These are phyloP conservation scores for Friedmanniomyces endolithicus DNA, from an alignment of 495 filamentous ascomycete genomes.

Conservation along the genomic window DNA sequence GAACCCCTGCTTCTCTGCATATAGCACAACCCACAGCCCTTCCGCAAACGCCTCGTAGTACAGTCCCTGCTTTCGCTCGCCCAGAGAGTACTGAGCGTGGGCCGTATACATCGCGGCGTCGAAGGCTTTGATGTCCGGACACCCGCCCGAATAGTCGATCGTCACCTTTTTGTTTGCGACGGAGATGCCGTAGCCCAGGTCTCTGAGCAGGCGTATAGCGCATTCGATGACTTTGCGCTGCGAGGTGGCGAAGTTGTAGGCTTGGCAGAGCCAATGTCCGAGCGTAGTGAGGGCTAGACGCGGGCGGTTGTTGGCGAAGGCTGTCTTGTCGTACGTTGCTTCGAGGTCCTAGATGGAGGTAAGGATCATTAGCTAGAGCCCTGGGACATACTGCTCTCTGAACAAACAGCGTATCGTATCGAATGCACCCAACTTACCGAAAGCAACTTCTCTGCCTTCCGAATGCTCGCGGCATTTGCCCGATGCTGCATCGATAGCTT, in stretches of 20 bases:
- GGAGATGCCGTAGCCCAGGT: neutral
- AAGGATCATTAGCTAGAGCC: too few species aligned
- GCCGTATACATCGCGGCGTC: neutral
- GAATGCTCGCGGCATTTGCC: neutral
- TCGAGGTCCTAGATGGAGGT: neutral
- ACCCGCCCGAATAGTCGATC: neutral
- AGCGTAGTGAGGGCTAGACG: neutral
- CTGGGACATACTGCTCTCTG: too few species aligned
- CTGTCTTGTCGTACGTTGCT: neutral
- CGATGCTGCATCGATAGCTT: neutral
- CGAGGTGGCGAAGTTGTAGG: neutral
- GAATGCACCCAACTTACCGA: neutral
- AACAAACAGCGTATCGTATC: too few species aligned
- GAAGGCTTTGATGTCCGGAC: neutral
- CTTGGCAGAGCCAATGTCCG: neutral
- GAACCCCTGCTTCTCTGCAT: neutral
- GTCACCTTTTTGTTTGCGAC: neutral
- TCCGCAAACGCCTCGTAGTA: neutral
- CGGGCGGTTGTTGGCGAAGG: neutral
- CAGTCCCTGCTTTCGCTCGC: neutral
- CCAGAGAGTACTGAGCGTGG: neutral
- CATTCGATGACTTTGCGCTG: neutral
- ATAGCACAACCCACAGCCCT: neutral
- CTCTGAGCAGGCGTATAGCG: neutral
- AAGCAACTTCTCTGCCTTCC: neutral